Conservation (phyloP, 306 rosid genomes). For the Vigna mungo region DNA sequence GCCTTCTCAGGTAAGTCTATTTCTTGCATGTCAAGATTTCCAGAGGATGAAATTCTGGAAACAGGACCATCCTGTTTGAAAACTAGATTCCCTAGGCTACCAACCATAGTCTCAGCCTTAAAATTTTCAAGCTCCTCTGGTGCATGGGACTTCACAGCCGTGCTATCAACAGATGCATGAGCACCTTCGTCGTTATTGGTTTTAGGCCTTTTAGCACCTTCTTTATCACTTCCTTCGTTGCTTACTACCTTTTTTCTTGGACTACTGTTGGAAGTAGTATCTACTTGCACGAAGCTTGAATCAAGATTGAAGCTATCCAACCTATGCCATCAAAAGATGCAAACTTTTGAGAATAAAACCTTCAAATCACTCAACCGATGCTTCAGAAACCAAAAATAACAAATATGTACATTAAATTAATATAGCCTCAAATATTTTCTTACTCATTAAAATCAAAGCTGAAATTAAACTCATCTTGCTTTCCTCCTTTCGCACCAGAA, state of each 20-base stretch:
- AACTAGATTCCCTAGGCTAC: conserved; percentile 45
- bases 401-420: conserved; percentile 28
- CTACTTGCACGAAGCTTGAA: conserved; percentile 52
- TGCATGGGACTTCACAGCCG: conserved; percentile 45
- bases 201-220: conserved; percentile 50
- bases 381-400: conserved; percentile 36
- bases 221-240: conserved; percentile 51
- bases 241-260: conserved; percentile 51
- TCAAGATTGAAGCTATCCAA: conserved; percentile 76
- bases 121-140: conserved; percentile 50
- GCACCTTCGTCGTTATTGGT: conserved; percentile 44
- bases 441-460: conserved; percentile 87
- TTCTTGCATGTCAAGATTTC: conserved; percentile 46
- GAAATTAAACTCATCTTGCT: conserved; percentile 63
- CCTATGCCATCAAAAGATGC: conserved; percentile 46
- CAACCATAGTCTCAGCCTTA: conserved; percentile 49
- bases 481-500: conserved; percentile 63
- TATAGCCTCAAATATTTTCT: conserved; percentile 32
- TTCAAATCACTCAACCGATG: conserved; percentile 26
- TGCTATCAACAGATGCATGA: conserved; percentile 48
- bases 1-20: conserved; percentile 44
- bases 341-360: conserved; percentile 33
- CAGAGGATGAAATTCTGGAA: conserved; percentile 44
- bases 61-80: conserved; percentile 52
- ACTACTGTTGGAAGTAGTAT: conserved; percentile 48